Base-by-base conservation (phyloP, 1,284 basidiomycete species). In the Heterobasidion irregulare region DNA sequence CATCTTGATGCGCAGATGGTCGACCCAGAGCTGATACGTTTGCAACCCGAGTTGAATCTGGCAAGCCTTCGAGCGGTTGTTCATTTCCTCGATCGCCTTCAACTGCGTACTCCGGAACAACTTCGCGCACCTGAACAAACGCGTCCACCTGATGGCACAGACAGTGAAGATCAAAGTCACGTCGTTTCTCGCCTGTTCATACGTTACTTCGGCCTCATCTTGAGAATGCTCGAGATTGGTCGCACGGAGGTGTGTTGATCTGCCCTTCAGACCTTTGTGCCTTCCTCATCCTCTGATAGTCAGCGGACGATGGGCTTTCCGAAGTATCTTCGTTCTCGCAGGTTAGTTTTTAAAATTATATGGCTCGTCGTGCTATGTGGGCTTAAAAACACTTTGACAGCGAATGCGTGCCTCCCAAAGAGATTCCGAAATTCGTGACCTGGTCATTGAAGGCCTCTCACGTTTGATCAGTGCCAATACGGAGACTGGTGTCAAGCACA, bases 401-500 rank as follows among this genome's bases (percentile, higher is more conserved):
- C 78, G 70, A 70, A 68, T 74, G 48, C 72, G 74, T 12, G 58
- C 70, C 1, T 73, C 75, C 13, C 76, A 79, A 54, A 74, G 79
- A 67, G 80, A 84, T 60, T 75, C 78, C 2, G 80, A 85, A 55
- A 69, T 89, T 35, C 78, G 84, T 15, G 87, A 91, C 57, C 68
- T 89, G 34, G 80, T 89, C 50, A 84, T 94, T 56, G 79, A 81
- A 7, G 91, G 89, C 0, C 78, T 96, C 2, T 82, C 92, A 0
- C 83, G 94, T 59, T 75, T 96, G 6, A 83, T 96, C 55, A 83
- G 82, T 32, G 82, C 92, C 16, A 97, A 96, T 65, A 87, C 91
- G 35, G 91, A 96, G 64, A 88, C 84, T 60, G 93, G 92, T 12
- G 82, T 96, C 62, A 94, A 94, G 68, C 91, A 94, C 67, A 94